phyloP scores from a whole-genome alignment of 192 early-diverging fungal species.

The Coemansia sp. region DNA sequence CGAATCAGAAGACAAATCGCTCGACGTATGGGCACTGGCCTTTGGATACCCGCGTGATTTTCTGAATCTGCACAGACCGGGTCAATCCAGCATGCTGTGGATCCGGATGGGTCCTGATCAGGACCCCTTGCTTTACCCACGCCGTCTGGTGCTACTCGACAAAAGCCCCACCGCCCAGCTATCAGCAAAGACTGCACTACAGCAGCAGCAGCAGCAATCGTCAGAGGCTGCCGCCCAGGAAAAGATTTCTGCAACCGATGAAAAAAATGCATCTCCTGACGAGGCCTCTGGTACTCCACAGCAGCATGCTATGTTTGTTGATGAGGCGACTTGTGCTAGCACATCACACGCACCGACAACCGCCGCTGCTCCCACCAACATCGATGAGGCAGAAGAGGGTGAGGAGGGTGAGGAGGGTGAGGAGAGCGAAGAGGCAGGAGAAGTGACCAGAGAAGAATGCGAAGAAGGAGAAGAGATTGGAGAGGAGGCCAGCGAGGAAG shows the following conservation, averaged over 20 bases:
- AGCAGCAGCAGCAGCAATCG: too few relatives aligned
- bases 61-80: not conserved
- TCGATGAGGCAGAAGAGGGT: not conserved
- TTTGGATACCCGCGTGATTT: slow-evolving; percentile 29
- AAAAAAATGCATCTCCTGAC: too few relatives aligned
- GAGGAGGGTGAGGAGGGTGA: slow-evolving; percentile 9
- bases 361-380: not conserved
- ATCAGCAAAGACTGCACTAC: too few relatives aligned
- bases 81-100: slow-evolving; percentile 22
- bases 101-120: slow-evolving; percentile 8
- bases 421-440: slow-evolving; percentile 11
- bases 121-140: slow-evolving; percentile 44
- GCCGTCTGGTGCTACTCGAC: slow-evolving; percentile 25
- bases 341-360: too few relatives aligned
- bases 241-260: not conserved
- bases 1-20: slow-evolving; percentile 13
- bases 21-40: slow-evolving; percentile 27
- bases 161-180: too few relatives aligned
- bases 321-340: too few relatives aligned
- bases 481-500: slow-evolving; percentile 20
- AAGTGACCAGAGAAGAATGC: not conserved
- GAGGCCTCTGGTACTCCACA: too few relatives aligned
- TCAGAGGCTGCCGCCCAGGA: too few relatives aligned
- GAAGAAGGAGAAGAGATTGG: slow-evolving; percentile 8
- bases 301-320: too few relatives aligned